phyloP scores from a whole-genome alignment of 768 basidiomycete species.

The Lyophyllum decastes region DNA sequence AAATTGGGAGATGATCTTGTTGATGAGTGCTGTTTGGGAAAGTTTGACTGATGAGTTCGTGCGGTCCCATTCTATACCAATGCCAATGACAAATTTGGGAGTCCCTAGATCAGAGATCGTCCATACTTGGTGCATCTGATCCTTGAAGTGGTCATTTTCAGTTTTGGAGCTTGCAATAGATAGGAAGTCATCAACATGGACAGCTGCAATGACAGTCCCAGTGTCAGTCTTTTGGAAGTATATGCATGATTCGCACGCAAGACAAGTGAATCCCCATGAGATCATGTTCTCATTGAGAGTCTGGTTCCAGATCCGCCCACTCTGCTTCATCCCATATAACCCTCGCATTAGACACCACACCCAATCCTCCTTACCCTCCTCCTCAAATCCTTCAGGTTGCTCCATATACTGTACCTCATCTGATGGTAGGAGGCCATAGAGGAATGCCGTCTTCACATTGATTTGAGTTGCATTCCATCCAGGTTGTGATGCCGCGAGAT shows the following conservation, averaged over 20 bases:
- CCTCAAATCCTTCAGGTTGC: constrained; percentile 28
- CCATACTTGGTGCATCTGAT: constrained; percentile 26
- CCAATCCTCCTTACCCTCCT: constrained; percentile 12
- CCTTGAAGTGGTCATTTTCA: constrained; percentile 23
- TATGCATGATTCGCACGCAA: constrained; percentile 28
- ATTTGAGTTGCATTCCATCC: constrained; percentile 31
- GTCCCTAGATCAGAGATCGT: constrained; percentile 35
- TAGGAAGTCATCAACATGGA: constrained; percentile 34
- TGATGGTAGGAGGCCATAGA: constrained; percentile 17
- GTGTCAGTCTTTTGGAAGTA: constrained; percentile 17
- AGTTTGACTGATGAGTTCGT: constrained; percentile 16
- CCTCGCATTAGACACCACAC: constrained; percentile 14
- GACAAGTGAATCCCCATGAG: constrained; percentile 24
- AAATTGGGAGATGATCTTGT: constrained; percentile 19
- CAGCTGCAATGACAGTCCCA: constrained; percentile 21
- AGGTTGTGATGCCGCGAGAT: constrained; percentile 22
- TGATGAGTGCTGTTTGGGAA: constrained; percentile 16
- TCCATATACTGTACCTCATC: constrained; percentile 35
- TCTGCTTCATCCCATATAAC: constrained; percentile 7
- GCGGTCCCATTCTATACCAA: constrained; percentile 31
- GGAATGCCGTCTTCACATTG: constrained; percentile 29
- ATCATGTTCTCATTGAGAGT: constrained; percentile 24
- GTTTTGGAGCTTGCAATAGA: constrained; percentile 15
- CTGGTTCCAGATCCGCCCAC: constrained; percentile 27
- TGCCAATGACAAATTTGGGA: constrained; percentile 32